Conservation (phyloP, 179 eudicot genomes). For the Carnegiea gigantea region DNA sequence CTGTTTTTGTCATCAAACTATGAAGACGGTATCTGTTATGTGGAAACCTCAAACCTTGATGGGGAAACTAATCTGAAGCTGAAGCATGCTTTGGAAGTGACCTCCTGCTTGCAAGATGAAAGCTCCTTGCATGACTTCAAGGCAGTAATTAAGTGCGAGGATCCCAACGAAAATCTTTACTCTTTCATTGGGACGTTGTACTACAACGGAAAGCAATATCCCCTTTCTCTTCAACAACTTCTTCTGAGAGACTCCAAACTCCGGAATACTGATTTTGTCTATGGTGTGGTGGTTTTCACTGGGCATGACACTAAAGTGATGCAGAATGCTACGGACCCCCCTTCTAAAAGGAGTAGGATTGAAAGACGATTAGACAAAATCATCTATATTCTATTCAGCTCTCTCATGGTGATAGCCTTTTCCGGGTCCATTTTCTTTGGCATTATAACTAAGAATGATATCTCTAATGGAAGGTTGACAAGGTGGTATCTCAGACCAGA, state of each 20-base stretch:
- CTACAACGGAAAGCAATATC: conserved; percentile 36
- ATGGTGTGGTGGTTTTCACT: conserved; percentile 58
- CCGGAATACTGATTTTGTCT: conserved; percentile 52
- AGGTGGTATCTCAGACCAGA: conserved; percentile 57
- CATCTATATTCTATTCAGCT: conserved; percentile 32
- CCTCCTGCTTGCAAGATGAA: conserved; percentile 27
- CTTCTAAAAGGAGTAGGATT: conserved; percentile 38
- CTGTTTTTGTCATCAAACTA: conserved; percentile 36
- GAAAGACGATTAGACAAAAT: conserved; percentile 38
- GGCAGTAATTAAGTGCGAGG: conserved; percentile 45
- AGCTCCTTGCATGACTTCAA: conserved; percentile 28
- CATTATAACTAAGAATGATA: conserved; percentile 36
- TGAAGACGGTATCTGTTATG: conserved; percentile 40
- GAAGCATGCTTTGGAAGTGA: conserved; percentile 38
- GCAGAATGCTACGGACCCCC: conserved; percentile 44
- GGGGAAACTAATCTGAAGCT: conserved; percentile 43
- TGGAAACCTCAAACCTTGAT: conserved; percentile 39
- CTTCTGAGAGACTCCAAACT: conserved; percentile 64
- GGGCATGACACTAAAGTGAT: conserved; percentile 61
- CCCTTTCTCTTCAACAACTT: conserved; percentile 53
- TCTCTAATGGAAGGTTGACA: conserved; percentile 30
- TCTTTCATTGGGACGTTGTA: conserved; percentile 53
- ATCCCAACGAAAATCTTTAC: conserved; percentile 58
- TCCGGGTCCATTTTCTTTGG: conserved; percentile 50
- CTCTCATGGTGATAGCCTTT: conserved; percentile 36